These are phyloP conservation scores for Scopulariopsis brevicaulis DNA, from an alignment of 2,329 filamentous ascomycete species.

Conservation along the genomic window DNA sequence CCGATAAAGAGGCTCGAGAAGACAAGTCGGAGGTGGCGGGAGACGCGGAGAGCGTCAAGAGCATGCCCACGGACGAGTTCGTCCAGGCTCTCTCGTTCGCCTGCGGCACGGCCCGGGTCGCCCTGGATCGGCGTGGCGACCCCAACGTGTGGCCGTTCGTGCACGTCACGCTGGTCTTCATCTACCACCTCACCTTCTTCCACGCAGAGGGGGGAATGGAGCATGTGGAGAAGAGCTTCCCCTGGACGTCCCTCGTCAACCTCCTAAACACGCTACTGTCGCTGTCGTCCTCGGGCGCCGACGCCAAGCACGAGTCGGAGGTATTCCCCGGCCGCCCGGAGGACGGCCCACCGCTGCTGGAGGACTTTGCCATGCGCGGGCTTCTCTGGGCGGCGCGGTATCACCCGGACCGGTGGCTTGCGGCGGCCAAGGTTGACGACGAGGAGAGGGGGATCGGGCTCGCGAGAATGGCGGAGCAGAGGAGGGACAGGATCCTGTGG, in stretches of 20 bases:
- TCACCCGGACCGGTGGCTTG: conserved; percentile 49
- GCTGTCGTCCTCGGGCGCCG: neutral
- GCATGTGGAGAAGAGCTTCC: conserved; percentile 30
- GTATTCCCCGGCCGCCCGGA: neutral
- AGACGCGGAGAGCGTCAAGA: too few species aligned
- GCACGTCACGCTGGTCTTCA: too few species aligned
- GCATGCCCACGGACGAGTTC: too few species aligned
- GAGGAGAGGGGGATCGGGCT: conserved; percentile 35
- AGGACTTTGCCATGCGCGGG: conserved; percentile 57
- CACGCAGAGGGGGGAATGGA: conserved; percentile 24
- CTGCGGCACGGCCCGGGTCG: too few species aligned
- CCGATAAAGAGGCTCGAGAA: too few species aligned
- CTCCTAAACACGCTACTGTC: conserved; percentile 24
- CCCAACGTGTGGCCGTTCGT: too few species aligned
- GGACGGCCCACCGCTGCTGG: conserved; percentile 43
- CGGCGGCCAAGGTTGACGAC: conserved; percentile 51
- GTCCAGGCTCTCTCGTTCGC: too few species aligned
- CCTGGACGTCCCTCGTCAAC: conserved; percentile 37
- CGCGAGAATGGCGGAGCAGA: conserved; percentile 32
- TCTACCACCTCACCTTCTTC: conserved; percentile 30
- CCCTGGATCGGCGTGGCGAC: too few species aligned
- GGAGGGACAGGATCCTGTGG: conserved; percentile 48
- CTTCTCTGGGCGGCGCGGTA: conserved; percentile 49
- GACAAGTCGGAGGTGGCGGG: too few species aligned
- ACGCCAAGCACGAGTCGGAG: neutral